Conservation (phyloP, 2,329 filamentous ascomycete genomes). For the Cercospora beticola region DNA sequence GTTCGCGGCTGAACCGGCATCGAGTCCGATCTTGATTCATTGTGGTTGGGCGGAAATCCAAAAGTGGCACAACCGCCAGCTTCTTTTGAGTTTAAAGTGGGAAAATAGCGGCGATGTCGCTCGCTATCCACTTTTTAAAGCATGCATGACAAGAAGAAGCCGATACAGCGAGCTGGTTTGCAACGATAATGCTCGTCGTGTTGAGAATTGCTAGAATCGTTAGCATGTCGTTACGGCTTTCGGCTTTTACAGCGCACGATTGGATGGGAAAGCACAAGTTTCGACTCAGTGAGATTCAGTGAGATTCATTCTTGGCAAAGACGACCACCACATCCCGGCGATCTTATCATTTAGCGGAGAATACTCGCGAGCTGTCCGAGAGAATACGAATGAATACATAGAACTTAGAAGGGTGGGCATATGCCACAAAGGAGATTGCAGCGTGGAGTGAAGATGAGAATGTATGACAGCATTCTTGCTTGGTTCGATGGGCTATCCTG, state of each 20-base stretch:
- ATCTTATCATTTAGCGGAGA: not conserved
- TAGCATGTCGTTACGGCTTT: not conserved
- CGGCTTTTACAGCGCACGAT: not conserved
- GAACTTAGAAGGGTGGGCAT: not conserved
- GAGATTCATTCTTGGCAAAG: not conserved
- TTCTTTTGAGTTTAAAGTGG: not conserved
- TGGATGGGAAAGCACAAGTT: not conserved
- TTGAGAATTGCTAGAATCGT: not conserved
- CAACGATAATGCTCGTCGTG: not conserved
- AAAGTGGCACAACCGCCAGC: not conserved
- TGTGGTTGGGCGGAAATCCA: not conserved
- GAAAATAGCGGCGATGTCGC: not conserved
- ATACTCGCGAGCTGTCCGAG: not conserved
- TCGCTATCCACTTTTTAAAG: not conserved
- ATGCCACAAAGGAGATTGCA: not conserved
- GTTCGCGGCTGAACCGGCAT: not conserved
- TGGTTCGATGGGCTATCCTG: not conserved
- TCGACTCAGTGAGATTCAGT: not conserved
- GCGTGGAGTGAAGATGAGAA: not conserved
- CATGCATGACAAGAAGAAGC: not conserved
- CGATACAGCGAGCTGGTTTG: not conserved
- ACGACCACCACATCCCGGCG: not conserved
- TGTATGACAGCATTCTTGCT: not conserved
- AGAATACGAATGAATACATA: not conserved
- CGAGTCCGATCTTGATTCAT: not conserved